These are phyloP conservation scores for Lachnellula cervina DNA, from an alignment of 2,329 filamentous ascomycete species.

Conservation along the genomic window DNA sequence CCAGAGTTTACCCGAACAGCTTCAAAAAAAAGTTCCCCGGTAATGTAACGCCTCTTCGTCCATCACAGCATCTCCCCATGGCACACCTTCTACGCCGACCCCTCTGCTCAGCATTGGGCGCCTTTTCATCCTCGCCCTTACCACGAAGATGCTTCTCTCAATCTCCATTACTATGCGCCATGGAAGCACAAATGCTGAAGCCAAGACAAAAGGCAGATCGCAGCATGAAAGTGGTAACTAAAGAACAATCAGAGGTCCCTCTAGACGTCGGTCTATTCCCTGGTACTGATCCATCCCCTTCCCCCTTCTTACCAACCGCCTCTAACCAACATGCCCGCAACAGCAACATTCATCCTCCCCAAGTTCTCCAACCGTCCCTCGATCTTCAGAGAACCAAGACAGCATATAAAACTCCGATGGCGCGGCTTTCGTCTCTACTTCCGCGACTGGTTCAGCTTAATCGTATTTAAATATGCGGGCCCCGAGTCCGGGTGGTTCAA, in stretches of 20 bases:
- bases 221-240: conserved; percentile 14
- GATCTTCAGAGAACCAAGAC: neutral
- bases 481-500: conserved; percentile 13
- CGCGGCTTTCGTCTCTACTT: conserved; percentile 13
- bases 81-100: conserved; percentile 24
- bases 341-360: conserved; percentile 26
- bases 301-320: neutral
- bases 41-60: neutral
- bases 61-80: conserved; percentile 8
- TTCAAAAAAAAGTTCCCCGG: neutral
- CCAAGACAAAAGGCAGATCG: conserved; percentile 8
- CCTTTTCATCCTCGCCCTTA: conserved; percentile 1
- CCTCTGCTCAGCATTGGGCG: conserved; percentile 10
- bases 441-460: conserved; percentile 19
- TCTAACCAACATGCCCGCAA: conserved; percentile 35
- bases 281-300: neutral
- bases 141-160: conserved; percentile 23
- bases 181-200: neutral
- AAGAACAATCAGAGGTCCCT: conserved; percentile 10
- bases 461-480: conserved; percentile 17
- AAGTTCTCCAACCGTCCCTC: conserved; percentile 19
- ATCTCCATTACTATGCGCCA: conserved; percentile 6
- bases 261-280: neutral
- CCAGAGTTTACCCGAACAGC: conserved; percentile 1
- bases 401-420: conserved; percentile 23